Conservation (phyloP, 2,329 filamentous ascomycete genomes). For the Phaeosphaeriaceae sp. region DNA sequence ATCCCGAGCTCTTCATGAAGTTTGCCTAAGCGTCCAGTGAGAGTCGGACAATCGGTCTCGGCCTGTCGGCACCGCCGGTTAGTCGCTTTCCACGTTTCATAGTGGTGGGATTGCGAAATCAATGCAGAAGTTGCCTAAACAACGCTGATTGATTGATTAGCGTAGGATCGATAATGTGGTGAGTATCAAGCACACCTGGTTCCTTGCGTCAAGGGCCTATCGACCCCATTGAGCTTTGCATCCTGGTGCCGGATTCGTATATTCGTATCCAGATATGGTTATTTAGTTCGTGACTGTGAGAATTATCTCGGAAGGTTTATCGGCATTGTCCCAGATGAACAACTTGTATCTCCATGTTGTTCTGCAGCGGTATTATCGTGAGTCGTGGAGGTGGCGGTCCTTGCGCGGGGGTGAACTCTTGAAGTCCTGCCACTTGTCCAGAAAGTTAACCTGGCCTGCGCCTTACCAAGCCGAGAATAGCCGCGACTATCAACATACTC, state of each 20-base stretch:
- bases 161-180: slow-evolving; percentile 3
- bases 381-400: slow-evolving; percentile 13
- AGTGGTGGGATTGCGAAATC: slow-evolving; percentile 3
- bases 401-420: slow-evolving; percentile 13
- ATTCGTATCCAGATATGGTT: too few relatives aligned
- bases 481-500: slow-evolving; percentile 25
- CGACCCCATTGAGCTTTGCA: slow-evolving; percentile 2
- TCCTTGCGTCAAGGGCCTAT: background rate
- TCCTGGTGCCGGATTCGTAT: too few relatives aligned
- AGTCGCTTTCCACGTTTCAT: slow-evolving; percentile 17
- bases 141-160: slow-evolving; percentile 8
- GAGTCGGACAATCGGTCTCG: slow-evolving; percentile 11
- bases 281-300: background rate
- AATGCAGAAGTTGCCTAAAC: slow-evolving; percentile 8
- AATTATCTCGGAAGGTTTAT: background rate
- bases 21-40: slow-evolving; percentile 7
- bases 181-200: slow-evolving; percentile 5
- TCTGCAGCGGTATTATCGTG: background rate
- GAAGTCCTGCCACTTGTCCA: slow-evolving; percentile 1
- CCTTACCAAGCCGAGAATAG: slow-evolving; percentile 19
- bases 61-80: slow-evolving; percentile 17
- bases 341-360: background rate
- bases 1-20: slow-evolving; percentile 6
- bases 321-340: background rate
- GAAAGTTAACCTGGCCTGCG: slow-evolving; percentile 1